Percentiles rank a stretch among this genome's conserved stretches.
These are phyloP conservation scores for Acanthamoeba sp. DNA, from an alignment of 208 protist genomes.

Conservation along the genomic window DNA sequence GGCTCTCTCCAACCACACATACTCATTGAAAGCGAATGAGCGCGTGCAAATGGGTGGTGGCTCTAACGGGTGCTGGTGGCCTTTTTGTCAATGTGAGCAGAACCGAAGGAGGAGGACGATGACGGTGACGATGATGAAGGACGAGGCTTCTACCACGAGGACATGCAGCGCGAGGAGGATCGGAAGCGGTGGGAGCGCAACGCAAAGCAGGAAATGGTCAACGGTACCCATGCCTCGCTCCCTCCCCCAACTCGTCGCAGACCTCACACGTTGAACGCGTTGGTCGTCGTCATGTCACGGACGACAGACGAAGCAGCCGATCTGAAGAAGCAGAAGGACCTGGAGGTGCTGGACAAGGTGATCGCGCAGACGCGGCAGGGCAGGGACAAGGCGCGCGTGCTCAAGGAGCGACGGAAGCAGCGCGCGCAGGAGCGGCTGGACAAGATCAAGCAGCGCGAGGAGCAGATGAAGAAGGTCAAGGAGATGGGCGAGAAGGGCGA, in stretches of 20 bases:
- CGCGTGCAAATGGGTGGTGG: no score
- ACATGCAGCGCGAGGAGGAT: slow-evolving; percentile 41
- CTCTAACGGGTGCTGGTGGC: no score
- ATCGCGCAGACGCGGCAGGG: slow-evolving; percentile 55
- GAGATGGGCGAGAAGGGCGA: slow-evolving; percentile 46
- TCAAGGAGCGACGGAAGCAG: slow-evolving; percentile 59
- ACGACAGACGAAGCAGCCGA: not conserved
- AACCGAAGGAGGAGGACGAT: not conserved
- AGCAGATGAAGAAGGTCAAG: slow-evolving; percentile 70
- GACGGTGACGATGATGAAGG: not conserved
- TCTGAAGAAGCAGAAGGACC: slow-evolving; percentile 41
- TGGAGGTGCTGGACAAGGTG: slow-evolving; percentile 52
- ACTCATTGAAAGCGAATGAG: no score
- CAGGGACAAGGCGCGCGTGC: slow-evolving; percentile 3
- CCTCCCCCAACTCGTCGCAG: not conserved
- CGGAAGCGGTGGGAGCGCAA: slow-evolving; percentile 40
- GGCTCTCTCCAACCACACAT: not conserved
- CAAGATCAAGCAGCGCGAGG: slow-evolving; percentile 65
- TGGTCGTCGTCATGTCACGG: not conserved
- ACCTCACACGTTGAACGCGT: no score
- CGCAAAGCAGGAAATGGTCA: slow-evolving; percentile 2
- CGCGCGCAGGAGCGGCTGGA: slow-evolving; percentile 7
- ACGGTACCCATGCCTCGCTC: not conserved
- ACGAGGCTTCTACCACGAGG: slow-evolving; percentile 36
- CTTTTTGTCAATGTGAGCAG: not conserved